Evolutionary conservation across 495 filamentous ascomycete genomes (phyloP).

Genomic region (Hyaloscypha variabilis): DNA sequence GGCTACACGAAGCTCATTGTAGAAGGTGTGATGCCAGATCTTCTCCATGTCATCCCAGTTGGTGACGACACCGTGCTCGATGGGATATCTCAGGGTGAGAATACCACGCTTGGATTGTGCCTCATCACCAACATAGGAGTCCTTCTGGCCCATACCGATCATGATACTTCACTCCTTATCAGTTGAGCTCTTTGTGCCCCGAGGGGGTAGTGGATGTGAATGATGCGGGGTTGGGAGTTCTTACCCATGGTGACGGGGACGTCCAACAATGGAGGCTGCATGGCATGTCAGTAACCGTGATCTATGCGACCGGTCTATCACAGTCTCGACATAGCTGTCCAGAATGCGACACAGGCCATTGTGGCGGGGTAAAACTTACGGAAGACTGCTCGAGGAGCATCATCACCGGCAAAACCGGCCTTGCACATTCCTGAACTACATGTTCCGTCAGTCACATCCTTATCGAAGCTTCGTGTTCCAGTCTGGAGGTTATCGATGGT

Average conservation of each 20-base stretch:
- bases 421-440: conserved; percentile 99
- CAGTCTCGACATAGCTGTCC: background rate
- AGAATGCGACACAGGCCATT: conserved; percentile 2
- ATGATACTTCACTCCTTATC: conserved; percentile 75
- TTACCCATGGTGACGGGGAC: conserved; percentile 99
- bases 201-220: conserved; percentile 17
- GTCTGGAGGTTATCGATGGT: conserved; percentile 8
- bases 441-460: conserved; percentile 48
- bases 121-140: conserved; percentile 99
- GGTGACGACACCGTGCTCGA: conserved; percentile 99
- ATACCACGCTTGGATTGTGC: conserved; percentile 99
- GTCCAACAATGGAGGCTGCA: conserved; percentile 96
- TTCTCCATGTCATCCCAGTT: conserved; percentile 99
- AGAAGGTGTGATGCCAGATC: conserved; percentile 99
- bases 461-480: background rate
- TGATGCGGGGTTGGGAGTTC: conserved; percentile 32
- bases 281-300: conserved; percentile 21
- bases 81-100: conserved; percentile 97
- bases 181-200: conserved; percentile 22
- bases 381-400: conserved; percentile 99
- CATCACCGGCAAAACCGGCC: conserved; percentile 99
- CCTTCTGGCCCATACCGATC: conserved; percentile 99
- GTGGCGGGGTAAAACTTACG: conserved; percentile 70
- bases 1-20: conserved; percentile 99
- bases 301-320: background rate